phyloP scores from a whole-genome alignment of 2,329 filamentous ascomycete genomes.

The Fusarium sp. region DNA sequence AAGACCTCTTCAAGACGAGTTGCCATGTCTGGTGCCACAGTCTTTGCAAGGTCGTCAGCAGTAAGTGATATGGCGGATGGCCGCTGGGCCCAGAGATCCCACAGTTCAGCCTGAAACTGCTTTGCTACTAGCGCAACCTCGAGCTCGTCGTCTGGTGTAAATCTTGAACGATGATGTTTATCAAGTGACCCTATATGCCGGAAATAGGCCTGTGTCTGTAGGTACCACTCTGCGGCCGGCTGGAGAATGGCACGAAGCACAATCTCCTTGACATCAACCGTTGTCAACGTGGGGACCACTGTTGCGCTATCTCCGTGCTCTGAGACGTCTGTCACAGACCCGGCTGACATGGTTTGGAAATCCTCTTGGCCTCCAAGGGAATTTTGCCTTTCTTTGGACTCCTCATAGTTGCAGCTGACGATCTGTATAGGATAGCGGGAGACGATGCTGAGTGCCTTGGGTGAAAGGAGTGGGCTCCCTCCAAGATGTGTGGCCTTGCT shows the following conservation, averaged over 20 bases:
- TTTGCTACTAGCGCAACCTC: conserved; percentile 10
- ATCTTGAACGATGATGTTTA: conserved; percentile 19
- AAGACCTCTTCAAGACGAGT: conserved; percentile 14
- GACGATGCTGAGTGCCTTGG: conserved; percentile 9
- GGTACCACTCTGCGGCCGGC: conserved; percentile 14
- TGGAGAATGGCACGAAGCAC: conserved; percentile 15
- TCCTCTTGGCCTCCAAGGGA: not conserved
- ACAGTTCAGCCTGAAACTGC: conserved; percentile 6
- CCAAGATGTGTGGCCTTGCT: conserved; percentile 16
- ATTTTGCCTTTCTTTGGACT: conserved; percentile 4
- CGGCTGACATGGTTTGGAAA: not conserved
- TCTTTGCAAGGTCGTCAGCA: not conserved
- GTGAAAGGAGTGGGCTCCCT: conserved; percentile 7
- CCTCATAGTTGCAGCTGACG: conserved; percentile 15
- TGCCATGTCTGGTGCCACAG: conserved; percentile 10
- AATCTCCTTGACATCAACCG: conserved; percentile 11
- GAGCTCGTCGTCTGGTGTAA: conserved; percentile 21
- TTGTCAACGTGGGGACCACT: not conserved
- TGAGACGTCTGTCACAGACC: not conserved
- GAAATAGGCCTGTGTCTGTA: conserved; percentile 11
- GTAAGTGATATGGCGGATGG: conserved; percentile 10
- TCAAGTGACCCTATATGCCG: conserved; percentile 18
- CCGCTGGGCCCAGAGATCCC: conserved; percentile 13
- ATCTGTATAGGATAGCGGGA: conserved; percentile 14
- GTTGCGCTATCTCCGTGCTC: not conserved